Evolutionary conservation across 345 rosid species (phyloP).

Genomic region (Arabidopsis thaliana): TAIR10.1 NC_003071.7:13141501-13142000

Average conservation of each 20-base stretch:
- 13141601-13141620: constrained; percentile 62
- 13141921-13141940: constrained; percentile 49
- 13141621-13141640: constrained; percentile 61
- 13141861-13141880: constrained; percentile 1
- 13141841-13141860: neutral
- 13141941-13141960: constrained; percentile 71
- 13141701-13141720: constrained; percentile 46
- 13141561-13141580: constrained; percentile 58
- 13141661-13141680: neutral
- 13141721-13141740: constrained; percentile 69
- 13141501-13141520: constrained; percentile 63
- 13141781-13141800: neutral
- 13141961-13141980: constrained; percentile 64
- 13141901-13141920: neutral
- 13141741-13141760: constrained; percentile 69
- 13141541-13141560: constrained; percentile 57
- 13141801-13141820: neutral
- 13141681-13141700: neutral
- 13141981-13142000: constrained; percentile 46
- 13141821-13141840: neutral
- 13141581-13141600: constrained; percentile 62
- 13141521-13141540: constrained; percentile 56
- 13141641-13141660: neutral
- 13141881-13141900: too few species aligned
- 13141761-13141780: constrained; percentile 37